phyloP scores from a whole-genome alignment of 345 rosid genomes.

The Jatropha curcas region DNA sequence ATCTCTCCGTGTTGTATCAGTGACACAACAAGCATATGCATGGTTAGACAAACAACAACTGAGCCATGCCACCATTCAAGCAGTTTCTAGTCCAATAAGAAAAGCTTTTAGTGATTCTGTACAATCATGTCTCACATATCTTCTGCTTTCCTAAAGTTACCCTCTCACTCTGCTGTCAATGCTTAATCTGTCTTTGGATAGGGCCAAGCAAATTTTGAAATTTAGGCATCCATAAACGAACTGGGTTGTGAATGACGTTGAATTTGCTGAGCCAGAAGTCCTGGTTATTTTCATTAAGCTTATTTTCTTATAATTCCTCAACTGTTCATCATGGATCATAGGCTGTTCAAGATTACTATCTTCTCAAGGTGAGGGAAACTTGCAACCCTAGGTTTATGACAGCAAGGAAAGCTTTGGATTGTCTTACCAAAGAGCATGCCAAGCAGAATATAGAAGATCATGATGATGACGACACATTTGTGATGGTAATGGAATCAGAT shows the following conservation, averaged over 20 bases:
- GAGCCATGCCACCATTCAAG: not conserved
- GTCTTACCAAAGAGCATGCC: not conserved
- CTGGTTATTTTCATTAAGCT: not conserved
- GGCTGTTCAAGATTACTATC: slow-evolving; percentile 50
- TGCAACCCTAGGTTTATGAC: slow-evolving; percentile 5
- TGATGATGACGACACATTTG: slow-evolving; percentile 2
- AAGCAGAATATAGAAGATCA: not conserved
- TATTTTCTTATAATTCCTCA: not conserved
- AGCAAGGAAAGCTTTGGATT: not conserved
- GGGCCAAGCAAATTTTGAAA: not conserved
- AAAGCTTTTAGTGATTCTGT: not conserved
- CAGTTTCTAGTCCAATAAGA: not conserved
- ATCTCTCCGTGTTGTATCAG: not conserved
- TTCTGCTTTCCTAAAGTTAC: not conserved
- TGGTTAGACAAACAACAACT: not conserved
- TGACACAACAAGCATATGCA: not conserved
- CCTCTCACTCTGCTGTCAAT: not conserved
- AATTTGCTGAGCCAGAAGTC: not conserved
- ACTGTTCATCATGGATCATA: slow-evolving; percentile 16
- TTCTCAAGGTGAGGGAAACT: slow-evolving; percentile 27
- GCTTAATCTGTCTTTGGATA: not conserved
- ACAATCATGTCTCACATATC: not conserved
- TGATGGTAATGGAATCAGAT: slow-evolving; percentile 17
- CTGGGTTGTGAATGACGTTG: not conserved
- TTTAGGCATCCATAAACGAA: not conserved